Evolutionary conservation across 495 filamentous ascomycete species (phyloP).

Genomic region (Penicillium paxilli): DNA sequence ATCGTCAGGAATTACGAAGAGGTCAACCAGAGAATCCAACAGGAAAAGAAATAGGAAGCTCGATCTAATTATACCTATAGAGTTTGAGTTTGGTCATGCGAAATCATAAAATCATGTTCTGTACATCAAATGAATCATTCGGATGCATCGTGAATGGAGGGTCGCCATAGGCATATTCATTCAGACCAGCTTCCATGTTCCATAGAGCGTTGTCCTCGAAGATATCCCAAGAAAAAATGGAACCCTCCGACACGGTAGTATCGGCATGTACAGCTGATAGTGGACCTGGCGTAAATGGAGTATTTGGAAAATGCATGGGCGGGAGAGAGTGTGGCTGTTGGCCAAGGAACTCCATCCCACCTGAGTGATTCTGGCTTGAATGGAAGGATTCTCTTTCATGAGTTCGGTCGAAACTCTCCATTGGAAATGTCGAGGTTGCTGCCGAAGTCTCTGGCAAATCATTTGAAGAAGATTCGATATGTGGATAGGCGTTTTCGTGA

Average conservation of each 20-base stretch:
- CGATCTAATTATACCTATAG: not conserved
- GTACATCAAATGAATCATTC: slow-evolving; percentile 17
- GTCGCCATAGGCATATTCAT: slow-evolving; percentile 30
- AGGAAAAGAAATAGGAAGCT: slow-evolving; percentile 12
- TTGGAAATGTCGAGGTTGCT: too few relatives aligned
- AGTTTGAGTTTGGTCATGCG: too few relatives aligned
- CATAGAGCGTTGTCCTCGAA: slow-evolving; percentile 24
- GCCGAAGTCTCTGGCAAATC: too few relatives aligned
- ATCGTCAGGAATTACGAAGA: slow-evolving; percentile 27
- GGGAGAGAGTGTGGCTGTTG: too few relatives aligned
- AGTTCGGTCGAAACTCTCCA: too few relatives aligned
- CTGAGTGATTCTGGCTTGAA: too few relatives aligned
- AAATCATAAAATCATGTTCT: slow-evolving; percentile 2
- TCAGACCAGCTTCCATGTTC: slow-evolving; percentile 31
- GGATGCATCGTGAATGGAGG: slow-evolving; percentile 10
- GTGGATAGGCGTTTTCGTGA: too few relatives aligned
- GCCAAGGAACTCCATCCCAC: too few relatives aligned
- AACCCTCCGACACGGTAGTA: slow-evolving; percentile 9
- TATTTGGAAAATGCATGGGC: too few relatives aligned
- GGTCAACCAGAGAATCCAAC: slow-evolving; percentile 22
- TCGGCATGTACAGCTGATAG: not conserved
- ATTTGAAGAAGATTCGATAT: too few relatives aligned
- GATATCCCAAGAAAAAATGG: slow-evolving; percentile 20
- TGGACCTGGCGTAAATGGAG: not conserved
- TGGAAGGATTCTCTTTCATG: too few relatives aligned